Base-by-base conservation (phyloP, 805 yeast species). In the Wickerhamomyces bovis region DNA sequence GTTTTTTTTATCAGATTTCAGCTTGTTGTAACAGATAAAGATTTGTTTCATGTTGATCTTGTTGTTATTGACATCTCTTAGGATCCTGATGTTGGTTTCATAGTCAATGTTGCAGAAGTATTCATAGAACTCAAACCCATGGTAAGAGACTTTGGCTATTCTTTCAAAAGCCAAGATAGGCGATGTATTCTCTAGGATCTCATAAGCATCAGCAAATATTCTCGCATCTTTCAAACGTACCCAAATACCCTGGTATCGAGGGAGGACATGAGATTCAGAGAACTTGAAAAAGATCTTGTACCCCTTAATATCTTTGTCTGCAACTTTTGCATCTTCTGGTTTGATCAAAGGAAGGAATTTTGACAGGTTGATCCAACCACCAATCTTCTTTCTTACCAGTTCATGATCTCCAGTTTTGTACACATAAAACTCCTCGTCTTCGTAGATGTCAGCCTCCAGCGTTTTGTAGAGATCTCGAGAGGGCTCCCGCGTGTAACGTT, bases 91-190 rank as follows among this genome's bases (percentile, higher is more conserved):
- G n/a, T 48, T 49, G 16, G 44, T 41, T 26, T 55, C 54, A 7
- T 47, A 44, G 21, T 46, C 42, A 9, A 52, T 25, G 30, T 48
- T 44, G 0, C 53, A 57, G 45, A 62, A 61, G 46, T 40, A 52
- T 40, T 62, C 66, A 52, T 53, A 62, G 43, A 50, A 62, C 4
- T 43, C 42, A 2, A 44, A 38, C 1, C 65, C 66, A 20, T 53
- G 50, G 39, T 62, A 60, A 1, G 42, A 40, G 6, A 56, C 61
- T 20, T 33, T 33, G 3, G 64, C 64, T 6, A 62, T 44, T 33
- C 64, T 49, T 31, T 58, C 56, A 46, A 62, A 62, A 0, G 38
- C 43, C 20, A 62, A 38, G 11, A 62, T 42, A 0, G 66, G 64
- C 2, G 42, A 42, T 1, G 55, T 47, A 6, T 46, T 9, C 1